These are phyloP conservation scores for Colletotrichum sp. DNA, from an alignment of 2,329 filamentous ascomycete species.

Conservation along the genomic window DNA sequence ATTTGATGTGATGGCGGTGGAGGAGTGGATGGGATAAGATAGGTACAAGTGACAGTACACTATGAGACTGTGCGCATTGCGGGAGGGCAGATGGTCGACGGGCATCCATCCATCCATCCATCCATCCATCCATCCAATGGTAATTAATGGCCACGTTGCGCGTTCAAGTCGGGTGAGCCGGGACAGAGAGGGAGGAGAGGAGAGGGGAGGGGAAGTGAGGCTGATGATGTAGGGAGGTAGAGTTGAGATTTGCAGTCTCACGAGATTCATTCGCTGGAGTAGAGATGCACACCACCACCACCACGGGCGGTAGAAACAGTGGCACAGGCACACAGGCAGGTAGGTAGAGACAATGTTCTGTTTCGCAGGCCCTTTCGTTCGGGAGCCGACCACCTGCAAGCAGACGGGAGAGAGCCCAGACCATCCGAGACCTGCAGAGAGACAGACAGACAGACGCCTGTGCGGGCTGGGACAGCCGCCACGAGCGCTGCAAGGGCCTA, in stretches of 20 bases:
- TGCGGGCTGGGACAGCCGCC: not conserved
- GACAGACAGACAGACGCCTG: not conserved
- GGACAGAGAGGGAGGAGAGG: not conserved
- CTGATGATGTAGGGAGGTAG: not conserved
- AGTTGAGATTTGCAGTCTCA: not conserved
- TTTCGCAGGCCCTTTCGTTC: not conserved
- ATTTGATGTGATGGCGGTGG: not conserved
- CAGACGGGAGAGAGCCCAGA: not conserved
- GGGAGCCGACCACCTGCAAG: not conserved
- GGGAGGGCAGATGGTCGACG: not conserved
- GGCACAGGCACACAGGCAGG: not conserved
- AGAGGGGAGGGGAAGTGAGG: not conserved
- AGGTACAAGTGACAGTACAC: not conserved
- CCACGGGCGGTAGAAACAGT: not conserved
- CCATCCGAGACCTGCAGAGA: not conserved
- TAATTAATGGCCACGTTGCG: not conserved
- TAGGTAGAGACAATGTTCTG: not conserved
- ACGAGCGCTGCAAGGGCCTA: not conserved
- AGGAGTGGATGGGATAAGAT: not conserved
- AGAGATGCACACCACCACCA: not conserved
- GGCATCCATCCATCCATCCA: not conserved
- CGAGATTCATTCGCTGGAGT: not conserved
- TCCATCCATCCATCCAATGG: too few relatives aligned
- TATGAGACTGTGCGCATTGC: not conserved
- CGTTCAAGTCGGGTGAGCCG: not conserved